Conservation (phyloP, 108 stramenopile genomes). For the Cyclotella choctawhatcheeana region DNA sequence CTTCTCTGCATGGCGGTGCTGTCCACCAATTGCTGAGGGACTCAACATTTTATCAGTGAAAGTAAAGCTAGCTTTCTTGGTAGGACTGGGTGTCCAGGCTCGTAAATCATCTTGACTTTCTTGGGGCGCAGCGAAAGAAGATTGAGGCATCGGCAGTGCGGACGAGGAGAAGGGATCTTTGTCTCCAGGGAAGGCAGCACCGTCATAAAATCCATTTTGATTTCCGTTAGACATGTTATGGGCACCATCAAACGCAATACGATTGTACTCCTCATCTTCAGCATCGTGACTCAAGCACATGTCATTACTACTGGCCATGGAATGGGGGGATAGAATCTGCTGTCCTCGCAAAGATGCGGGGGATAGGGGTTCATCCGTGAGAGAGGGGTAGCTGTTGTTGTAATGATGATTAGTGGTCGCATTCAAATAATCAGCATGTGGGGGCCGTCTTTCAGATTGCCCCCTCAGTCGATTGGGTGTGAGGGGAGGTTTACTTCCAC, state of each 20-base stretch:
- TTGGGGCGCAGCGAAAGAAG: conserved; percentile 32
- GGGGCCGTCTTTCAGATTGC: not conserved
- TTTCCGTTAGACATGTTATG: conserved; percentile 26
- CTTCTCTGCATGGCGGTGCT: not conserved
- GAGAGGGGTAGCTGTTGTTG: conserved; percentile 3
- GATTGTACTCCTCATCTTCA: conserved; percentile 81
- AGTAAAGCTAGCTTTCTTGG: conserved; percentile 37
- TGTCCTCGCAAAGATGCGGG: conserved; percentile 24
- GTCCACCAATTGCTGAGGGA: conserved; percentile 4
- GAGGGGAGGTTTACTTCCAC: conserved; percentile 40
- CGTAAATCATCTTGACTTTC: conserved; percentile 59
- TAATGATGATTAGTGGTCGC: not conserved
- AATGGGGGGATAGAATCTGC: conserved; percentile 1
- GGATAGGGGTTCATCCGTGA: conserved; percentile 9
- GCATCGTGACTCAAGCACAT: conserved; percentile 70
- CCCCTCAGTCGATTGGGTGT: conserved; percentile 27
- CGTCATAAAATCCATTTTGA: conserved; percentile 51
- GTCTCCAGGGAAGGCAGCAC: conserved; percentile 50
- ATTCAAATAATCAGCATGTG: not conserved
- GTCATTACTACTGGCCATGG: conserved; percentile 4
- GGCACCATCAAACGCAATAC: conserved; percentile 40
- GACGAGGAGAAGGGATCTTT: conserved; percentile 51
- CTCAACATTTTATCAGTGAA: conserved; percentile 25
- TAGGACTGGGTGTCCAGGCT: conserved; percentile 64
- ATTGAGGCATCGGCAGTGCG: conserved; percentile 4